Base-by-base conservation (phyloP, 2,329 filamentous ascomycete genomes). In the Pseudogymnoascus sp. region DNA sequence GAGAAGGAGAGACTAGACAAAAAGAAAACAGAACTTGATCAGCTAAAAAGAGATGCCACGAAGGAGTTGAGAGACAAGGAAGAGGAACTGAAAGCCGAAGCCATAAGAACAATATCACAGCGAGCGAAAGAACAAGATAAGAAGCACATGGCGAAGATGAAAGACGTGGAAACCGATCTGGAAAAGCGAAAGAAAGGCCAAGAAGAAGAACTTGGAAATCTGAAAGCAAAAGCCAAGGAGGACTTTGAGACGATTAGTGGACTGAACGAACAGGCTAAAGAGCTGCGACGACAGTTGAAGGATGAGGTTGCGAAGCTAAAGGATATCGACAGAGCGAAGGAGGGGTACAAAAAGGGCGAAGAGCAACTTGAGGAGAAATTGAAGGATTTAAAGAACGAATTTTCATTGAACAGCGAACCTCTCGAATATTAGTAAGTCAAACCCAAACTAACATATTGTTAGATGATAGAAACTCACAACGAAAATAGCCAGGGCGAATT, bases 351-450 rank as follows among this genome's bases (percentile, higher is more conserved):
- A 42, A 44, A 31, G n/a, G 62, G 65, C 9, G 63, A 61, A 23
- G 40, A 65, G 36, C 36, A 42, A 33, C 61, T 62, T 21, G 57
- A 61, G 61, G 63, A 15, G 47, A 60, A 64, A 47, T 61, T 66
- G 17, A 21, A 60, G 9, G 60, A 42, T 13, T 57, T 67, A 17
- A 61, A 65, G 42, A 47, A 64, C 28, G 66, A 66, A 38, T 67
- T 67, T 61, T 62, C 60, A 31, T 53, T 64, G 28, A 64, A 33
- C 26, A 60, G 23, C 19, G 36, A 64, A 35, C 19, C 63, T n/a
- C 10, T 40, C 15, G 62, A 62, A 26, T 63, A 65, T 31, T 62
- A 63, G 66, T 66, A 66, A 42, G 65, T 63, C 17, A 21, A 33
- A 47, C 44, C 19, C 36, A 17, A 42, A 40, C 26, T 28, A 11